Base-by-base conservation (phyloP, 176 grass and related monocot species). In the Dactylis glomerata region DNA sequence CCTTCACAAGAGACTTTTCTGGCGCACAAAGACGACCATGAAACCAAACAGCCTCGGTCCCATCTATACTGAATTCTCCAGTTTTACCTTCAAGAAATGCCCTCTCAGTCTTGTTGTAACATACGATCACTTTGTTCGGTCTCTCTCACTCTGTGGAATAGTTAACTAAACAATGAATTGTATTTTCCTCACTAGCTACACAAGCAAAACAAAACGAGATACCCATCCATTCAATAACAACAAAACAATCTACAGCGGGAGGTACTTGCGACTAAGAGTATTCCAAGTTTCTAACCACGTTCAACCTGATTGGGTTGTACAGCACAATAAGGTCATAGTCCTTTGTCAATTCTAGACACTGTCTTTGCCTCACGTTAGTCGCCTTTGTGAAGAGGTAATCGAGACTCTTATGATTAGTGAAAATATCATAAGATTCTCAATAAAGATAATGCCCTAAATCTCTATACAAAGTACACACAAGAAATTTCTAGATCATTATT, bases 31-130 rank as follows among this genome's bases (percentile, higher is more conserved):
- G 56, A 13, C 9, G 23, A 0, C 9, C 56, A 5, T 11, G 4
- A 12, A 57, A 57, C 0, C 11, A 24, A 23, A 61, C 4, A 5
- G 3, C 4, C 1, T 24, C 2, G 8, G 57, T 13, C 0, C 4
- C 23, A 13, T 61, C 57, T 13, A 28, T 1, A 11, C 0, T 27
- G 10, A 61, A 28, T 4, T 28, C 11, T 3, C 24, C 4, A 5
- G 3, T 3, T 14, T 3, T 30, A 5, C 3, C 10, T 5, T 61
- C 1, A 3, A 27, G 0, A 2, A 2, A 61, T 1, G 2, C 0
- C 2, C 23, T 61, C 42, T 27, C 1, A 3, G 12, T 27, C 9
- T 61, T 61, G 57, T 10, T 28, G 3, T 3, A 61, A 24, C n/a
- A n/a, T n/a, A n/a, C n/a, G n/a, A n/a, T n/a, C n/a, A n/a, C n/a